phyloP scores from a whole-genome alignment of 2,329 filamentous ascomycete species.

The Trichoderma atrobrunneum region DNA sequence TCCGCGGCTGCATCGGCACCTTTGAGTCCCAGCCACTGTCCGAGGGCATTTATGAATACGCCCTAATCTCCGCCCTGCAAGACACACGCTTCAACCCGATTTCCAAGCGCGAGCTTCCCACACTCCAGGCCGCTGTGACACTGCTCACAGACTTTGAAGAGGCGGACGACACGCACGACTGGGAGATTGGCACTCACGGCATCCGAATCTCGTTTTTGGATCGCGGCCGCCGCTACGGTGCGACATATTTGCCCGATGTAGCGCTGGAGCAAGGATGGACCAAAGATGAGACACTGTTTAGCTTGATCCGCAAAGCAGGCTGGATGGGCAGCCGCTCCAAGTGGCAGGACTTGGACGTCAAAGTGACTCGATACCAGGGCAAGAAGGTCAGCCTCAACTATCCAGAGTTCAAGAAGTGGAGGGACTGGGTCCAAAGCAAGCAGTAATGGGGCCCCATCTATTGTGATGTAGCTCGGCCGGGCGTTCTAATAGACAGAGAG shows the following conservation, averaged over 20 bases:
- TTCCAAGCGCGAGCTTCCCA: slow-evolving; percentile 50
- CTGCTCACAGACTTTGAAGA: slow-evolving; percentile 84
- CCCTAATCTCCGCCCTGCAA: slow-evolving; percentile 70
- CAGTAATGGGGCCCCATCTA: slow-evolving; percentile 21
- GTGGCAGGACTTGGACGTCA: slow-evolving; percentile 78
- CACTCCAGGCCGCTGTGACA: slow-evolving; percentile 67
- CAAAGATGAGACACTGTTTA: slow-evolving; percentile 86
- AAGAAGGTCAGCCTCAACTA: slow-evolving; percentile 71
- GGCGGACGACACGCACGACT: slow-evolving; percentile 71
- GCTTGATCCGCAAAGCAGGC: slow-evolving; percentile 90
- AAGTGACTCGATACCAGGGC: slow-evolving; percentile 82
- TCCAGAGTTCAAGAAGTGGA: slow-evolving; percentile 75
- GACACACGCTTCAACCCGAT: slow-evolving; percentile 63
- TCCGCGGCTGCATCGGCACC: slow-evolving; percentile 95
- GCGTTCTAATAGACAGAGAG: slow-evolving; percentile 10
- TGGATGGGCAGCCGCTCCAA: slow-evolving; percentile 78
- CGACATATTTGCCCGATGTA: slow-evolving; percentile 91
- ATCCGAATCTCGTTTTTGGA: slow-evolving; percentile 82
- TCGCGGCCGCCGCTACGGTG: slow-evolving; percentile 69
- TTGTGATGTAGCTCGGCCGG: neutral
- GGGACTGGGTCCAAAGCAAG: slow-evolving; percentile 59
- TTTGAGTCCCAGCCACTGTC: slow-evolving; percentile 76
- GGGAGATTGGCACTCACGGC: slow-evolving; percentile 83
- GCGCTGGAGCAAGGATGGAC: slow-evolving; percentile 91
- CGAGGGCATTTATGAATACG: slow-evolving; percentile 73